Evolutionary conservation across 148 eudicot genomes (phyloP), one percentile per base, ranked within the genome.

Genomic region (Amaranthus palmeri): DNA sequence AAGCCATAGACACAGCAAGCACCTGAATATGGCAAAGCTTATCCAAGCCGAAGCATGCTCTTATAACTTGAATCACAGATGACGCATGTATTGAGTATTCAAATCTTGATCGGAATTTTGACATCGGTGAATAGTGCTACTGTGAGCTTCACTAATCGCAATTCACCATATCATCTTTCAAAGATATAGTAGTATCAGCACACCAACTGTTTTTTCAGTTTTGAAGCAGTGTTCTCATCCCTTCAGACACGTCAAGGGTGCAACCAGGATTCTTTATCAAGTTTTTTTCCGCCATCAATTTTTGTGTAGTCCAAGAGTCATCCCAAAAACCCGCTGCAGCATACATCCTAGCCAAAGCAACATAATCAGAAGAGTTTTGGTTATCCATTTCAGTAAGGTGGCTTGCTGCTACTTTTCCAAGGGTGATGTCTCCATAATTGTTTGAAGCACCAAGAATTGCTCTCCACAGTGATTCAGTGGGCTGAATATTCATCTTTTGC

Each of bases 361-460:
- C 76, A 80, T 77, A 80, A 71, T 55, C 67, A 49, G 83, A 49
- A 41, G 74, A 67, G 53, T 57, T 72, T 46, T 71, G 61, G 25
- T 68, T 59, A 65, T 72, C 79, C 51, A 71, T 70, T 59, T 62
- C 40, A 54, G 58, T 48, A 47, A 83, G 81, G 55, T 74, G 76
- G 25, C 67, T 55, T 4, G 77, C 86, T 56, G 69, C 83, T 55
- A 52, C 46, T 71, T 80, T 73, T 13, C 71, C 83, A 42, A 69
- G 40, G 58, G 81, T 70, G 12, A 73, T 41, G 56, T 73, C 77
- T 54, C 83, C 83, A 68, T 79, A 57, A 43, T 67, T 58, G 62
- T 61, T 74, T 72, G 83, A 83, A 66, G 83, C 83, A 65, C 83
- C 81, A 56, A 78, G 83, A 57, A 80, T 74, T 7, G 83, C 70